These are phyloP conservation scores for Lichtheimia ornata DNA, from an alignment of 371 early-diverging fungal genomes.

Conservation along the genomic window DNA sequence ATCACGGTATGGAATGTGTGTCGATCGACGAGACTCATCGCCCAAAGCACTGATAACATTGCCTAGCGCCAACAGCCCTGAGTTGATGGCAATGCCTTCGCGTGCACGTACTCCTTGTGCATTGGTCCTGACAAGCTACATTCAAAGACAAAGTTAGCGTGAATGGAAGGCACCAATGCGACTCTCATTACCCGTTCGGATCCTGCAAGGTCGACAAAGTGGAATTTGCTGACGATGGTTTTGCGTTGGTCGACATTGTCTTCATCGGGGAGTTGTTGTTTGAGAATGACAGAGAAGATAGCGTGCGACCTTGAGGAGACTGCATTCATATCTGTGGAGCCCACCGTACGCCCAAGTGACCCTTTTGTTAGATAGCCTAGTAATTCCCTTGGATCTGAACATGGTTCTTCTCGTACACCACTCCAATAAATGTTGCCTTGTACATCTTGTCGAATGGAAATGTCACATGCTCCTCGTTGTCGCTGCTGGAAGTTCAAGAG, in stretches of 20 bases:
- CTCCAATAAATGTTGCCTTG: conserved; percentile 89
- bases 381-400: conserved; percentile 74
- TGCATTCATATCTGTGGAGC: conserved; percentile 96
- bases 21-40: conserved; percentile 69
- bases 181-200: conserved; percentile 36
- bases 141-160: conserved; percentile 68
- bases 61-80: conserved; percentile 94
- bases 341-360: conserved; percentile 87
- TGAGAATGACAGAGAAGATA: conserved; percentile 89
- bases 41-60: conserved; percentile 98
- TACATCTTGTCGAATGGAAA: conserved; percentile 88
- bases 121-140: conserved; percentile 43
- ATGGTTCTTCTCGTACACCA: conserved; percentile 84
- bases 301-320: conserved; percentile 97
- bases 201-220: conserved; percentile 97
- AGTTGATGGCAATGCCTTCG: conserved; percentile 98
- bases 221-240: conserved; percentile 75
- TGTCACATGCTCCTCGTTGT: conserved; percentile 10
- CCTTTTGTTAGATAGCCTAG: conserved; percentile 77
- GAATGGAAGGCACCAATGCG: conserved; percentile 20
- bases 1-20: conserved; percentile 92
- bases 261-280: conserved; percentile 40
- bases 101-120: conserved; percentile 87
- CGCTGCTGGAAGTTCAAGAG: conserved; percentile 55
- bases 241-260: conserved; percentile 12